Base-by-base conservation (phyloP, 139 green algal genomes). In the Edaphochlamys debaryana region DNA sequence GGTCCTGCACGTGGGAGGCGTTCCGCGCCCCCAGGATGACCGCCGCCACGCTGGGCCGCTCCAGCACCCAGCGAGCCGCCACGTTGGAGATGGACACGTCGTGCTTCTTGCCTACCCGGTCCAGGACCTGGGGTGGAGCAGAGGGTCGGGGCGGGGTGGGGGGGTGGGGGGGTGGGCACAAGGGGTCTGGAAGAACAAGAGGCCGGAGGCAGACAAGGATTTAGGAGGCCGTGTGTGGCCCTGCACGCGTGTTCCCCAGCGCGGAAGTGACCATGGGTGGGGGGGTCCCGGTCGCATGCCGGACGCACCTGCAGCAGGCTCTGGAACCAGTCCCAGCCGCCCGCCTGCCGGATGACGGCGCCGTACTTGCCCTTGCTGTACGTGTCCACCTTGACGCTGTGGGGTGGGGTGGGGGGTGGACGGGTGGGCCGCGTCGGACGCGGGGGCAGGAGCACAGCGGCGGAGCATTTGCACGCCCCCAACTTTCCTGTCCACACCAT, bases 241-340 rank as follows among this genome's bases (percentile, higher is more conserved):
- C n/a, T n/a, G n/a, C n/a, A n/a, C n/a, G n/a, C n/a, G n/a, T n/a
- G n/a, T n/a, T n/a, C n/a, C n/a, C n/a, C n/a, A n/a, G n/a, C n/a
- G n/a, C n/a, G n/a, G n/a, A n/a, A n/a, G n/a, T n/a, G n/a, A n/a
- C n/a, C n/a, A n/a, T n/a, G n/a, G n/a, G n/a, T n/a, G n/a, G n/a
- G n/a, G n/a, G n/a, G n/a, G n/a, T n/a, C n/a, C n/a, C n/a, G n/a
- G n/a, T n/a, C n/a, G n/a, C n/a, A n/a, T n/a, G n/a, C n/a, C n/a
- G n/a, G n/a, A n/a, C n/a, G n/a, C 41, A 87, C 86, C 78, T 86
- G 68, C 48, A 96, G 86, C 72, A 96, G 84, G 45, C 66, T 40
- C 87, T 98, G 95, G 74, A 96, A 92, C 93, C 91, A 96, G 9
- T 79, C 83, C 91, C 92, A 98, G 58, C 92, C 93, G n/a, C 95